Evolutionary conservation across 1,284 basidiomycete species (phyloP), one percentile per base, ranked within the genome.

Genomic region (Ustilago trichophora): DNA sequence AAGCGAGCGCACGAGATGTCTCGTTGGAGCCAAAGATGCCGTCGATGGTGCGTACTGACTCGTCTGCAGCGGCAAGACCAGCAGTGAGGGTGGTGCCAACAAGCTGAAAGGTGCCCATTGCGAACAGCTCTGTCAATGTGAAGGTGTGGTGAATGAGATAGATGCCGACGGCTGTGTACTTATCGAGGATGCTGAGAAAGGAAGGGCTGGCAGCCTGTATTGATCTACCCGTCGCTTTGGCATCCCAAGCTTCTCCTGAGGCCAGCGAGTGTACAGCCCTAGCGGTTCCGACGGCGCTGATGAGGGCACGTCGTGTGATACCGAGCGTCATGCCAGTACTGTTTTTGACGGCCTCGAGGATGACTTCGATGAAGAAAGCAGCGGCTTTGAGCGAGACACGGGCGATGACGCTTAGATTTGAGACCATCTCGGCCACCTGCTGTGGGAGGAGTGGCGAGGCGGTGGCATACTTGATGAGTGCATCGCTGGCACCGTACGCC

Each of bases 11-110:
- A 21, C 85, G 76, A 4, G 83, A 84, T 0, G 84, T 83, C 72
- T 86, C 85, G 74, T 84, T 85, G n/a, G 83, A 84, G 1, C 85
- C 85, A 69, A 86, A 85, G 41, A 86, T 75, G 22, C 82, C 79
- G 67, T 86, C 85, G 56, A 86, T 80, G 36, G 85, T 76, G 8
- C 82, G 79, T 16, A 86, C 85, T 2, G 83, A 83, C 60, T 85
- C 84, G 56, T 84, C 82, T 0, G 85, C 85, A 11, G 83, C 83
- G 7, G 49, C 49, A 3, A 75, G 45, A 15, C 72, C 72, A 6
- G 59, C 69, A 18, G 53, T 58, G 42, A 77, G 32, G 12, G 50
- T 48, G 34, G 48, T 42, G 9, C 49, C 47, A 6, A 59, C 83
- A 44, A 85, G 80, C 70, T 83, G 83, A 72, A 85, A 84, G 6